A percentile compares a stretch with the other conserved stretches of the same genome.
phyloP scores from a whole-genome alignment of 208 protist genomes.

The Angomonas ambiguus region DNA sequence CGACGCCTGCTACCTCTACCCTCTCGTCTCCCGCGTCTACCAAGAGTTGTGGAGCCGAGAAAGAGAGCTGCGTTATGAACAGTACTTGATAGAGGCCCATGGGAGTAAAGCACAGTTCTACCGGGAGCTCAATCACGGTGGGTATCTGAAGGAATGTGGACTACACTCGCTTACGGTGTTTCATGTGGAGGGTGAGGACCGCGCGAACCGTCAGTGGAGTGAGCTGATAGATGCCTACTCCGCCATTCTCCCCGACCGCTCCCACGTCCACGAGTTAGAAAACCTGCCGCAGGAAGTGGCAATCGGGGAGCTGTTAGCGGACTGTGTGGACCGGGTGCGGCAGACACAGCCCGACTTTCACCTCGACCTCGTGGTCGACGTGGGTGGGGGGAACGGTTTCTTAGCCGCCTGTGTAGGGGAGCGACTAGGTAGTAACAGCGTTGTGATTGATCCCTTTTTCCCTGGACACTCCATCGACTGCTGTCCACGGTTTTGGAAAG shows the following conservation, averaged over 20 bases:
- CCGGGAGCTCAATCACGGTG: constrained; percentile 15
- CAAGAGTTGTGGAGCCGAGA: constrained; percentile 10
- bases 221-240: constrained; percentile 48
- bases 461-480: constrained; percentile 71
- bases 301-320: constrained; percentile 40
- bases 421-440: constrained; percentile 43
- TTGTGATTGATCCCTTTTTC: constrained; percentile 74
- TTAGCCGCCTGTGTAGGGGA: constrained; percentile 63
- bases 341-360: neutral
- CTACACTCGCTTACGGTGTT: constrained; percentile 17
- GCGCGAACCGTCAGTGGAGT: constrained; percentile 14
- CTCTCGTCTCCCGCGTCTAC: constrained; percentile 2
- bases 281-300: constrained; percentile 67
- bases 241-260: constrained; percentile 44
- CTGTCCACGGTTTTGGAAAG: constrained; percentile 44
- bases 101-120: constrained; percentile 10
- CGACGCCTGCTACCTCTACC: constrained; percentile 1
- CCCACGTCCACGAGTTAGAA: constrained; percentile 50
- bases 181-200: neutral
- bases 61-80: constrained; percentile 1
- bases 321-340: neutral
- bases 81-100: neutral
- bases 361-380: constrained; percentile 53
- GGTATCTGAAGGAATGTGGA: constrained; percentile 21
- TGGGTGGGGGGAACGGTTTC: constrained; percentile 79